Evolutionary conservation across 768 basidiomycete genomes (phyloP), one percentile per base, ranked within the genome.

Genomic region (Coprinopsis strossmayeri): DNA sequence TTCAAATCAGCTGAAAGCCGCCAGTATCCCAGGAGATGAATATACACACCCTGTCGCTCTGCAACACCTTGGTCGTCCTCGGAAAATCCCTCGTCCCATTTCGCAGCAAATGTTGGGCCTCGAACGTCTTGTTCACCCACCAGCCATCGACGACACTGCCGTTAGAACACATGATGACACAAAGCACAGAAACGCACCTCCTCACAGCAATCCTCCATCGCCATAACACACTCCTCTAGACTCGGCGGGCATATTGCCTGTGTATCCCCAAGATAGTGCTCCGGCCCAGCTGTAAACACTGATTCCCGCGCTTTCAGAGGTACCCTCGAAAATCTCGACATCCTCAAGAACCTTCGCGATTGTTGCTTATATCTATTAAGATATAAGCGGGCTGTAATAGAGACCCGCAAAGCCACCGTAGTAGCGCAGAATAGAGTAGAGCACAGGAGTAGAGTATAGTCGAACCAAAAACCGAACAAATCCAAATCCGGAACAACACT

Each of bases 131-230:
- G n/a, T n/a, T n/a, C n/a, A n/a, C n/a, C n/a, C n/a, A n/a, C n/a
- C n/a, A n/a, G n/a, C n/a, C n/a, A n/a, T n/a, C n/a, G n/a, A n/a
- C n/a, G n/a, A n/a, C n/a, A n/a, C n/a, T n/a, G n/a, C n/a, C n/a
- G n/a, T n/a, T n/a, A n/a, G n/a, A n/a, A n/a, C n/a, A n/a, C n/a
- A n/a, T n/a, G n/a, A n/a, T n/a, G n/a, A n/a, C n/a, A n/a, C n/a
- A 42, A 25, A 4, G 5, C 9, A 5, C 20, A 21, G 7, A 24
- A 32, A 52, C 66, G 45, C 50, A 80, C 84, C 79, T 88, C 83
- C 61, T 87, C 82, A 58, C 85, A 89, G 56, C 87, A 88, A 55
- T 87, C 84, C 56, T 88, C 84, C 76, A 89, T 79, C 0, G 83
- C 81, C 55, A 75, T 67, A 3, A 90, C 87, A 57, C 87, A 88